Evolutionary conservation across 2,329 filamentous ascomycete species (phyloP), one percentile per base, ranked within the genome.

Genomic region (Stenocarpella maydis): DNA sequence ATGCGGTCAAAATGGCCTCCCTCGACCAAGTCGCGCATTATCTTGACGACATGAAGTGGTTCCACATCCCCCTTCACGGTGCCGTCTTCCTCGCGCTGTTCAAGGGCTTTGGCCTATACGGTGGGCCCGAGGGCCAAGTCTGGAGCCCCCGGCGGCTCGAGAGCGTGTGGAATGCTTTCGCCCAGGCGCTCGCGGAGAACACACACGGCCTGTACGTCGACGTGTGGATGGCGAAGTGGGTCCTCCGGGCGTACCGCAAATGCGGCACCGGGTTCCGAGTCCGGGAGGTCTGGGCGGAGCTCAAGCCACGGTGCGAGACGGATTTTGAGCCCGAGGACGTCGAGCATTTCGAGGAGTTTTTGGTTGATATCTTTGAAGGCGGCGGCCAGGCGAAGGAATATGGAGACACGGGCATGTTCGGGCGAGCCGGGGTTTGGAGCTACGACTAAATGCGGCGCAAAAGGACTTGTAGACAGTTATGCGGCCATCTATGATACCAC

Each of bases 31-130:
- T 97, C 15, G 87, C 88, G 14, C 86, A 88, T 60, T 87, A 94
- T 53, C 82, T 99, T 26, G 87, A 89, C 55, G 95, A 98, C 77
- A 97, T 98, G 94, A 88, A 87, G 68, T 81, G 82, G 45, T 90
- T 90, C 73, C 81, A 85, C 3, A 84, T 97, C 4, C 87, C 89
- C 0, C 82, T 95, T 19, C 89, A 95, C 71, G 92, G 91, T 7
- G 87, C 91, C 69, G 87, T 97, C 28, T 98, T 95, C 75, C 83
- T 96, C 45, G 86, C 91, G 9, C 83, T 98, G 4, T 92, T 98
- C 80, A 91, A 93, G 74, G 94, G 92, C 0, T 99, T 98, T 76
- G 85, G 86, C 39, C 79, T 82, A 2, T 91, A 97, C 76, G 95
- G 95, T 14, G 90, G 89, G 31, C 77, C 83, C 28, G 83, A 72